Base-by-base conservation (phyloP, 345 rosid species). In the Arabidopsis thaliana region DNA sequence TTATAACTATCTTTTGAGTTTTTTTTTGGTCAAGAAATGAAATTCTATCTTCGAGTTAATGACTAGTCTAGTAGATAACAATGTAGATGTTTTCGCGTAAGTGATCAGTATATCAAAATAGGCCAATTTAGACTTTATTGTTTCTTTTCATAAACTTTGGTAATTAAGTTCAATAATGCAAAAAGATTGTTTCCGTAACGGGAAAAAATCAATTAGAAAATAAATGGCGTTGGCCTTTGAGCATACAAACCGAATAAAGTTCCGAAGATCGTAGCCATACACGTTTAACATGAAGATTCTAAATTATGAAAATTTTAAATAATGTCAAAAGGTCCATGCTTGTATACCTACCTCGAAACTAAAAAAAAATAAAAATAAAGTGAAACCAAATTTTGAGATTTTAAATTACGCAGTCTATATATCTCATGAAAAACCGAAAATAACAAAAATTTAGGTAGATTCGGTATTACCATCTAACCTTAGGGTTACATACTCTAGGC, bases 181-280 rank as follows among this genome's bases (percentile, higher is more conserved):
- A 71, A 71, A 23, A 37, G 41, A 9, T 22, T 46, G 44, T 44
- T 69, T 56, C 65, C 65, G 22, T 10, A 25, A 44, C 20, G 16
- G 11, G 67, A 34, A 71, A 58, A 59, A 45, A 70, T 46, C 25
- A 71, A 48, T 33, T 8, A 4, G 37, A 71, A 71, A 71, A n/a
- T 8, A 23, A 45, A 8, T n/a, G 63, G 25, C 13, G 16, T 25
- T 75, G 44, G 65, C n/a, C 41, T 51, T 59, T 59, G 69, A 60
- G 55, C 53, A 75, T 33, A 69, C 56, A 50, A 50, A 60, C 30
- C 33, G 11, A 9, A 59, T 6, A 76, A 50, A 33, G 70, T 38
- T 46, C 36, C 49, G 42, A 60, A 48, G 33, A 76, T 76, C 65
- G 36, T 76, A 69, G 57, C 75, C 79, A 41, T 61, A 69, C 70